phyloP scores from a whole-genome alignment of 352 stramenopile genomes.

The Thraustotheca clavata region DNA sequence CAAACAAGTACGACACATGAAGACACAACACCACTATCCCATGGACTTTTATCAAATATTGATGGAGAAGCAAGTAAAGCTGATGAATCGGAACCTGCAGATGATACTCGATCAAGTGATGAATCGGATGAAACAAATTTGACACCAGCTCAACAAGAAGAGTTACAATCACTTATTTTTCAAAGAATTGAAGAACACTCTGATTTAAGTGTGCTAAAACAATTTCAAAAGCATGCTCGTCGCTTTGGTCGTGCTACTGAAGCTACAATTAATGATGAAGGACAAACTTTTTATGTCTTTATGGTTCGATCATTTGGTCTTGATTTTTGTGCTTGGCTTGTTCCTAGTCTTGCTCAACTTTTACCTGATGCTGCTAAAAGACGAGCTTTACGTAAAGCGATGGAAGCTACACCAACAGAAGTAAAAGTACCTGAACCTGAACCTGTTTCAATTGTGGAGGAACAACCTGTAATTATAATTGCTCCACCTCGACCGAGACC shows the following conservation, averaged over 20 bases:
- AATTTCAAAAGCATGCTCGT: constrained; percentile 14
- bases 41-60: too few relatives aligned
- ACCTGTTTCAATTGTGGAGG: not conserved
- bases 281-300: constrained; percentile 3
- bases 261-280: not conserved
- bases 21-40: too few relatives aligned
- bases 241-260: constrained; percentile 9
- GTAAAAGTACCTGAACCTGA: too few relatives aligned
- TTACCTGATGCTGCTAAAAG: constrained; percentile 1
- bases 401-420: too few relatives aligned
- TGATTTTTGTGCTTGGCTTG: constrained; percentile 18
- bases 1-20: too few relatives aligned
- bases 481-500: not conserved
- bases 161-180: constrained; percentile 16
- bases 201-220: not conserved
- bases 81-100: too few relatives aligned
- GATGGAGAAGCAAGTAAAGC: too few relatives aligned
- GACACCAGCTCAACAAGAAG: constrained; percentile 12
- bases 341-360: constrained; percentile 13
- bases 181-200: constrained; percentile 10
- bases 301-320: constrained; percentile 15
- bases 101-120: not conserved
- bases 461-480: not conserved
- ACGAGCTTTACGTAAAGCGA: not conserved
- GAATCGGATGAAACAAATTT: constrained; percentile 15